These are phyloP conservation scores for Bothriochloa decipiens DNA, from an alignment of 176 grass and related monocot genomes.

Conservation along the genomic window DNA sequence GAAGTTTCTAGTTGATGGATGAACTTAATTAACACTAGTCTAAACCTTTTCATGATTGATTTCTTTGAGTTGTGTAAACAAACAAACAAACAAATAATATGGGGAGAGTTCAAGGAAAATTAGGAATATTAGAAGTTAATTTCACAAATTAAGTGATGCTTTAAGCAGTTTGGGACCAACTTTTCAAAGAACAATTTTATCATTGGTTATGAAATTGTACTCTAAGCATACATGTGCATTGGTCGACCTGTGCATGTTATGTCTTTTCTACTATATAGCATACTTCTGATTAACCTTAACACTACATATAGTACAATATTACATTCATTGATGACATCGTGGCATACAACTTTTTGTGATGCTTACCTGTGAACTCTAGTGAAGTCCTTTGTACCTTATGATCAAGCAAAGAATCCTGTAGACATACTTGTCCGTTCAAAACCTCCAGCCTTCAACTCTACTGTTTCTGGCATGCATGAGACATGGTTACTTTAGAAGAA, in stretches of 20 bases:
- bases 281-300: not conserved
- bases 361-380: slow-evolving; percentile 12
- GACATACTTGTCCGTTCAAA: not conserved
- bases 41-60: not conserved
- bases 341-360: not conserved
- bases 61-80: slow-evolving; percentile 10
- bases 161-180: not conserved
- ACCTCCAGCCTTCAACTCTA: slow-evolving; percentile 3
- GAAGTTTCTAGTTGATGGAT: not conserved
- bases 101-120: not conserved
- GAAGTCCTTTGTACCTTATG: not conserved
- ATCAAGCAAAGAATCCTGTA: slow-evolving; percentile 17
- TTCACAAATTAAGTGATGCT: not conserved
- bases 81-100: not conserved
- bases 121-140: not conserved
- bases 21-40: not conserved
- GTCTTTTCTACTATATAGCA: not conserved
- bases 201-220: not conserved
- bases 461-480: slow-evolving; percentile 27
- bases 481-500: slow-evolving; percentile 32
- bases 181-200: slow-evolving; percentile 13
- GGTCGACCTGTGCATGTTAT: not conserved
- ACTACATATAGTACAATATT: not conserved
- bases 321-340: not conserved
- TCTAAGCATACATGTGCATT: not conserved